A percentile compares a stretch with the other conserved stretches of the same genome.
Conservation (phyloP, 2,329 filamentous ascomycete species). For the Metarhizium album region DNA sequence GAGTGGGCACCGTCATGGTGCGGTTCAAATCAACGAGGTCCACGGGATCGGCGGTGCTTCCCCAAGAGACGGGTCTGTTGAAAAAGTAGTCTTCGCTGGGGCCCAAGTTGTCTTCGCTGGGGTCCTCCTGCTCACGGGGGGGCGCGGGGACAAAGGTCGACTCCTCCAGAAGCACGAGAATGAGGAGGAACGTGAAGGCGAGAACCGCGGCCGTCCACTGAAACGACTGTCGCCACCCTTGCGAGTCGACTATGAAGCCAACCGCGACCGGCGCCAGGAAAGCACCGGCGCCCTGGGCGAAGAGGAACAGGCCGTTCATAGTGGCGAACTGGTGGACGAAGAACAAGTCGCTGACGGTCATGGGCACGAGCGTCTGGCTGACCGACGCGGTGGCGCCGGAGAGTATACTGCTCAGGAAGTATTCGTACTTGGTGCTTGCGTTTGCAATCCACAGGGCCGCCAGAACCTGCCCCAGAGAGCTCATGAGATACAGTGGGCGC, state of each 20-base stretch:
- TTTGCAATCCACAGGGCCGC: slow-evolving; percentile 30
- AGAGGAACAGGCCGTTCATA: slow-evolving; percentile 20
- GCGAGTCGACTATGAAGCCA: slow-evolving; percentile 10
- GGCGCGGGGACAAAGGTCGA: background rate
- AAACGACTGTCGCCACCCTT: slow-evolving; percentile 21
- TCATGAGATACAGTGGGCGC: slow-evolving; percentile 19
- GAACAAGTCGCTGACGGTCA: slow-evolving; percentile 24
- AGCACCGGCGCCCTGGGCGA: slow-evolving; percentile 16
- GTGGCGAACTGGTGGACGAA: slow-evolving; percentile 19
- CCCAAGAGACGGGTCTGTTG: background rate
- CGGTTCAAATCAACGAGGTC: background rate
- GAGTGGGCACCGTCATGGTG: background rate
- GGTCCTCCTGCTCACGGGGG: background rate
- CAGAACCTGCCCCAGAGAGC: slow-evolving; percentile 24
- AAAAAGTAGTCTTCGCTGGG: background rate
- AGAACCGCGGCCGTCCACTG: slow-evolving; percentile 8
- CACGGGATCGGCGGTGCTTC: background rate
- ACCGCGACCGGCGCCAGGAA: slow-evolving; percentile 12
- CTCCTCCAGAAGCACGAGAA: slow-evolving; percentile 5
- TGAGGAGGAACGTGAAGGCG: slow-evolving; percentile 2
- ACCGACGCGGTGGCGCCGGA: slow-evolving; percentile 26
- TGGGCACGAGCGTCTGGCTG: slow-evolving; percentile 27
- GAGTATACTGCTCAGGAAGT: slow-evolving; percentile 26
- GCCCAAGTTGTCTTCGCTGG: background rate
- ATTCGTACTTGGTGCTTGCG: slow-evolving; percentile 16